phyloP scores from a whole-genome alignment of 2,329 filamentous ascomycete species.

The Neocatenulostroma microsporum region DNA sequence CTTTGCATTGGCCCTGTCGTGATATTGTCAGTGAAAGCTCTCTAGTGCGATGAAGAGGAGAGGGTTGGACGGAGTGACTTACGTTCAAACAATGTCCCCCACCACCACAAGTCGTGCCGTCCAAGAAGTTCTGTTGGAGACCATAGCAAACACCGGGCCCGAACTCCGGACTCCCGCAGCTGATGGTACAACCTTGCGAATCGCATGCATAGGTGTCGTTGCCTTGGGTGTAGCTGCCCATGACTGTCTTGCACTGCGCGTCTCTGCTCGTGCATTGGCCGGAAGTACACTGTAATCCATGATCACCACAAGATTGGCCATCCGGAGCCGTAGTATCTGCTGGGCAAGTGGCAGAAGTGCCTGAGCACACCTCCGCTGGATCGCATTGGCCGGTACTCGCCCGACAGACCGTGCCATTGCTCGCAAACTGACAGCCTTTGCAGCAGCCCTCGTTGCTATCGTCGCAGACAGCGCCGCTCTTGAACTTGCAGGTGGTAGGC shows the following conservation, averaged over 20 bases:
- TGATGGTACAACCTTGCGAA: slow-evolving; percentile 62
- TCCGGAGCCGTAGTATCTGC: slow-evolving; percentile 61
- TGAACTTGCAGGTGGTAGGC: slow-evolving; percentile 78
- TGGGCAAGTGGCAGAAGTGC: slow-evolving; percentile 65
- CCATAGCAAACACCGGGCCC: slow-evolving; percentile 59
- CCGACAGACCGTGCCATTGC: slow-evolving; percentile 66
- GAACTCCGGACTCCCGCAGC: slow-evolving; percentile 65
- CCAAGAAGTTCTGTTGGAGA: slow-evolving; percentile 85
- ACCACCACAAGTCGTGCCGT: slow-evolving; percentile 76
- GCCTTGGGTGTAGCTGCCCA: slow-evolving; percentile 64
- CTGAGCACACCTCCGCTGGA: slow-evolving; percentile 73
- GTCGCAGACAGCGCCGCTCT: slow-evolving; percentile 63
- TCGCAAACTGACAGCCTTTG: slow-evolving; percentile 59
- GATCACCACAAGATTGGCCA: slow-evolving; percentile 62
- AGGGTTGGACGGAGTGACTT: slow-evolving; percentile 24
- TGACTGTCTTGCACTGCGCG: slow-evolving; percentile 76
- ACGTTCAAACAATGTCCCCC: slow-evolving; percentile 70
- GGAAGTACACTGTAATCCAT: slow-evolving; percentile 72
- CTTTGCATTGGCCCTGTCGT: slow-evolving; percentile 62
- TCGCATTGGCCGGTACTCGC: slow-evolving; percentile 74
- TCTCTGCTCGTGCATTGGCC: slow-evolving; percentile 93
- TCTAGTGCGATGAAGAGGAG: background rate
- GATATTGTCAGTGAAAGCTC: slow-evolving; percentile 10
- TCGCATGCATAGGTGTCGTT: slow-evolving; percentile 79
- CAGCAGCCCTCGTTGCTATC: slow-evolving; percentile 84